Evolutionary conservation across 2,329 filamentous ascomycete genomes (phyloP), one percentile per base, ranked within the genome.

Genomic region (Nemania sp.): DNA sequence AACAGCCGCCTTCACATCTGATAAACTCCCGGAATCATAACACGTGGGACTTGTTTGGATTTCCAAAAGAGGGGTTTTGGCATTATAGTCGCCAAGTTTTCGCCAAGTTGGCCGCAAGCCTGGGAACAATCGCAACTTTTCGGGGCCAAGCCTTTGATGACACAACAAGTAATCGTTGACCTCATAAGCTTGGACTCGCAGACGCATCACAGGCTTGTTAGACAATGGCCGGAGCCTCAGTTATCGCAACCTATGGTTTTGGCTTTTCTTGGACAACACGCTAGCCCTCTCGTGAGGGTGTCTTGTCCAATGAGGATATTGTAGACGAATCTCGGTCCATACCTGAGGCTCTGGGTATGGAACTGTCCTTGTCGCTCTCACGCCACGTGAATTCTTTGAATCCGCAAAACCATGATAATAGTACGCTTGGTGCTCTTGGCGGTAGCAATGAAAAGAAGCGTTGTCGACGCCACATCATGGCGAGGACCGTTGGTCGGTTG

Each of bases 1-100:
- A 37, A 29, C 45, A 37, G 32, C 17, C 48, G 21, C 17, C 25
- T 37, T 52, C 17, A 54, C 40, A 43, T 45, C 59, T 45, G 46
- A 32, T 60, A 7, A 59, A 51, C 18, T 53, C 54, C 42, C 34
- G 15, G 54, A 25, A 37, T 50, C 54, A 54, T 50, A 34, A 12
- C 25, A 34, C 35, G 35, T 39, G 4, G 12, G 4, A 45, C 46
- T n/a, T 7, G 13, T 17, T 54, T 58, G 40, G 34, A 42, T 15
- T 59, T 53, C 54, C 54, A 49, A 37, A 55, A 61, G 54, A 57
- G 57, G 32, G 60, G 57, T 51, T 65, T 68, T 68, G 60, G 67
- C 64, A 60, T 49, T 62, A 34, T 48, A 55, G 35, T 58, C 34
- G 68, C 68, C 68, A 70, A 70, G 67, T 46, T 34, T 12, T 32